Conservation (phyloP, 305 asterid species). For the Fraxinus platypoda region DNA sequence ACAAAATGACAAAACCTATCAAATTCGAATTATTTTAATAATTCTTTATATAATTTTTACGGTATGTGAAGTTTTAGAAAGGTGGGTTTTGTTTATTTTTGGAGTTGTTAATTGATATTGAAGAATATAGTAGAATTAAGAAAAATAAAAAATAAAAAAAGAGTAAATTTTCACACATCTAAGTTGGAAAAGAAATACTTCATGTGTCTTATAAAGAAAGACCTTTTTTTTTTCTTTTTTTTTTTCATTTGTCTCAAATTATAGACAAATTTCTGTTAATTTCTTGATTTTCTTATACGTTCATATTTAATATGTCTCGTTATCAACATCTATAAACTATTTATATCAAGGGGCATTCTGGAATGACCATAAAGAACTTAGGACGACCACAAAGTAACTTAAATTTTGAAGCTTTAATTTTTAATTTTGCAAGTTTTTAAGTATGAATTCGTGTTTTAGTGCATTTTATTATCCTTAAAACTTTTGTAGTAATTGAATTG, state of each 20-base stretch:
- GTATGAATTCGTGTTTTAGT: neutral
- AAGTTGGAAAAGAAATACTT: no score
- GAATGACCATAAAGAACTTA: neutral
- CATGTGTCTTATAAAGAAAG: neutral
- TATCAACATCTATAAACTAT: no score
- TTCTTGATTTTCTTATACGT: neutral
- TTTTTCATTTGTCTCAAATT: no score
- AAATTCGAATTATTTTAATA: neutral
- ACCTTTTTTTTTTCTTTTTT: no score
- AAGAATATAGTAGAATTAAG: no score
- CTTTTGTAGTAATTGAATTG: neutral
- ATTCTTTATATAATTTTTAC: neutral
- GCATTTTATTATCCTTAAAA: neutral
- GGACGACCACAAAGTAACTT: neutral
- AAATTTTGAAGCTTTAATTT: neutral
- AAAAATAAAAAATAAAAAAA: no score
- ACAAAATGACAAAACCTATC: slow-evolving; percentile 1
- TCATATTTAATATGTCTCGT: neutral
- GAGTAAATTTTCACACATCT: no score
- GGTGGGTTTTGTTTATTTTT: neutral
- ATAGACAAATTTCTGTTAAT: no score
- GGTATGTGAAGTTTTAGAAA: neutral
- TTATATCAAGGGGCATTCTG: neutral
- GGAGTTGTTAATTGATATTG: no score
- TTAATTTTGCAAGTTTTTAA: neutral